Evolutionary conservation across 2,329 filamentous ascomycete genomes (phyloP).

Genomic region (Ceratocystis alfenasii): DNA sequence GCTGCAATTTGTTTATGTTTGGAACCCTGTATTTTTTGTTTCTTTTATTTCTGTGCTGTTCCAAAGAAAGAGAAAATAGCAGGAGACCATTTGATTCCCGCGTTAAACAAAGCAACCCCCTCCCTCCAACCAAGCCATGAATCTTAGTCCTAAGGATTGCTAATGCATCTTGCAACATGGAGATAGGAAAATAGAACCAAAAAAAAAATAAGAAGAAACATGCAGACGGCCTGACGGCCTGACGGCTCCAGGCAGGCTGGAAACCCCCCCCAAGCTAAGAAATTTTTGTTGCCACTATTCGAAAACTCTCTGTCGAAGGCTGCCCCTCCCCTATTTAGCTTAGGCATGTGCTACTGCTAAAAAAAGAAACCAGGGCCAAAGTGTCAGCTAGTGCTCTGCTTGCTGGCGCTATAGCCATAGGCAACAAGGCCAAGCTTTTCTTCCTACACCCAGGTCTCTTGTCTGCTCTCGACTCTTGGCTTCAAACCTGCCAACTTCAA

Average conservation of each 20-base stretch:
- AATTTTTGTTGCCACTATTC: no score
- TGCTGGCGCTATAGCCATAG: background rate
- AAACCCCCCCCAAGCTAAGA: no score
- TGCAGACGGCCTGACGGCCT: no score
- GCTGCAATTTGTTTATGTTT: background rate
- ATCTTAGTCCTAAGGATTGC: background rate
- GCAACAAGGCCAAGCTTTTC: background rate
- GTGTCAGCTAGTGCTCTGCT: background rate
- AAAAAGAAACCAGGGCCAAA: background rate
- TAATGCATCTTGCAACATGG: background rate
- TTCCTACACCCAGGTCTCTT: no score
- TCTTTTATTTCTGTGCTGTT: background rate
- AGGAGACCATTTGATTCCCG: background rate
- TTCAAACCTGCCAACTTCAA: slow-evolving; percentile 10
- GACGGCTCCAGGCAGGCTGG: no score
- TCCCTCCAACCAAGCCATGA: no score
- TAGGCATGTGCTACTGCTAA: background rate
- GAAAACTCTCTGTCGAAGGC: no score
- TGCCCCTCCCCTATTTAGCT: no score
- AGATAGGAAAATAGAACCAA: background rate
- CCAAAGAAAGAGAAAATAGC: background rate
- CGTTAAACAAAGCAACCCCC: background rate
- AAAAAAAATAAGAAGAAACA: background rate
- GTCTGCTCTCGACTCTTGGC: background rate
- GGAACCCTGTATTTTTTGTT: background rate